Percentiles rank a stretch among this genome's conserved stretches.
These are phyloP conservation scores for Globisporangium iwayamae DNA, from an alignment of 352 stramenopile species.

Conservation along the genomic window DNA sequence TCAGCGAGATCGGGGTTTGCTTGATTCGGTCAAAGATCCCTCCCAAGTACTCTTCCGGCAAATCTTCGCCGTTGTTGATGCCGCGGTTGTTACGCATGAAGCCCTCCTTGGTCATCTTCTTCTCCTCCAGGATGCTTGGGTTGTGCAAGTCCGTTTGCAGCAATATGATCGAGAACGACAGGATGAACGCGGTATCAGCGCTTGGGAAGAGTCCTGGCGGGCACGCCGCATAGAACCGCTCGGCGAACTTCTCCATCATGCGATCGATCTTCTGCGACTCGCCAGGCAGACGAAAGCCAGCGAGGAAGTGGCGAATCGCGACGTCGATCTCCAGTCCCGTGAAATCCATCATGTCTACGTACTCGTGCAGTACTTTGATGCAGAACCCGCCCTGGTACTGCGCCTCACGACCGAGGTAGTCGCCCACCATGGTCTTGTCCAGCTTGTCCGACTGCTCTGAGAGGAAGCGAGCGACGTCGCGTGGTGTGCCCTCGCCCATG, in stretches of 20 bases:
- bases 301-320: constrained; percentile 96
- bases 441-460: constrained; percentile 90
- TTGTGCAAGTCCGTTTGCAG: constrained; percentile 97
- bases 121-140: constrained; percentile 95
- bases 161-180: constrained; percentile 93
- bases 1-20: constrained; percentile 93
- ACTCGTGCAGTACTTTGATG: constrained; percentile 94
- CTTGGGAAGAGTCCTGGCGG: constrained; percentile 88
- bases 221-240: constrained; percentile 82
- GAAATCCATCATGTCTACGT: constrained; percentile 97
- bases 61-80: constrained; percentile 95
- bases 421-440: constrained; percentile 97
- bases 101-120: constrained; percentile 96
- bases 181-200: constrained; percentile 97
- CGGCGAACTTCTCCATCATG: constrained; percentile 99
- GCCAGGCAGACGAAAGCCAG: constrained; percentile 97
- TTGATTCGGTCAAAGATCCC: constrained; percentile 97
- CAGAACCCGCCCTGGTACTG: constrained; percentile 94
- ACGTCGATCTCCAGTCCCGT: constrained; percentile 94
- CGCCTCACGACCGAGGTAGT: constrained; percentile 96
- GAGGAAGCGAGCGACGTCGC: constrained; percentile 94
- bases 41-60: constrained; percentile 91
- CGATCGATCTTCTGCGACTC: constrained; percentile 99
- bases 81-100: constrained; percentile 98
- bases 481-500: constrained; percentile 87